Evolutionary conservation across 23 red algal species (phyloP).

Genomic region (Gracilaria domingensis): DNA sequence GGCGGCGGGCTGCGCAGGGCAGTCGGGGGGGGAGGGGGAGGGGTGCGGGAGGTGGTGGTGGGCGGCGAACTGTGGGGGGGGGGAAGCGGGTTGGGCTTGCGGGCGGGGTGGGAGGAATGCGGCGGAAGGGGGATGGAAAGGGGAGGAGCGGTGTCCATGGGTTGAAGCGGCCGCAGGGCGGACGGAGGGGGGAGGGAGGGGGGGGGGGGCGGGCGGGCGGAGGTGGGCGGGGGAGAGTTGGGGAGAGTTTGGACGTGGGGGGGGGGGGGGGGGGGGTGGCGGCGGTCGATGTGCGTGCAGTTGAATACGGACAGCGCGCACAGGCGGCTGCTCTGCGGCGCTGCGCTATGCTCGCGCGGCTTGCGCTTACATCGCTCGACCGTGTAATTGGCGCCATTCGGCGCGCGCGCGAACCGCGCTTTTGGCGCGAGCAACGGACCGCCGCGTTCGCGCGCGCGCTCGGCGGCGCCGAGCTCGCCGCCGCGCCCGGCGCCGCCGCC

Average conservation of each 20-base stretch:
- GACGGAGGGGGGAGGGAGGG: background rate
- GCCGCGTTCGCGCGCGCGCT: background rate
- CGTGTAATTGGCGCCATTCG: slow-evolving; percentile 44
- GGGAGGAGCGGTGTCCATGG: slow-evolving; percentile 31
- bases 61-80: background rate
- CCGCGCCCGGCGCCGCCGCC: background rate
- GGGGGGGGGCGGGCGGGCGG: background rate
- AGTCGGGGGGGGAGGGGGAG: background rate
- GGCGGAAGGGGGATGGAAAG: slow-evolving; percentile 2
- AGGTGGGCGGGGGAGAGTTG: background rate
- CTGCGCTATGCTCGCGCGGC: background rate
- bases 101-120: background rate
- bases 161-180: background rate
- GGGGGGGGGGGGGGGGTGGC: background rate
- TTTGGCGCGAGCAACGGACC: background rate
- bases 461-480: no score
- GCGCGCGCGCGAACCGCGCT: background rate
- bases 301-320: background rate
- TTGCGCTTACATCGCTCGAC: slow-evolving; percentile 19
- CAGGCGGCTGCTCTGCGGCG: slow-evolving; percentile 18
- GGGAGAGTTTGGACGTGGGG: background rate
- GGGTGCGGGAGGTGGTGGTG: background rate
- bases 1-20: background rate
- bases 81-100: background rate
- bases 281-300: background rate